Conservation (phyloP, 495 filamentous ascomycete species). For the Elasticomyces elasticus region DNA sequence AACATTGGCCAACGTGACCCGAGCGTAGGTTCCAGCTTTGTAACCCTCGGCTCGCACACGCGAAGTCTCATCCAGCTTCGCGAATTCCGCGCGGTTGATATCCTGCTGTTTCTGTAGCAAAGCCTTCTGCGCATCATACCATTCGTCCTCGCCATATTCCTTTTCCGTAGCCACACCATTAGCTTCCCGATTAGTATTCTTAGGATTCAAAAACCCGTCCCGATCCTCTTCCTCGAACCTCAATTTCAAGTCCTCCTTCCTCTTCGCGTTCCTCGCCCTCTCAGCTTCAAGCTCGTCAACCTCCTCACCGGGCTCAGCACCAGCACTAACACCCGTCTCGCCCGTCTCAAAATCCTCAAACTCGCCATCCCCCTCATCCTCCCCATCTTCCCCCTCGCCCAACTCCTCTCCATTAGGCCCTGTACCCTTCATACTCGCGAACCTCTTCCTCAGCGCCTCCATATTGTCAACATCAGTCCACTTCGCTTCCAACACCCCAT, state of each 20-base stretch:
- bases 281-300: slow-evolving; percentile 73
- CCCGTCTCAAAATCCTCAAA: slow-evolving; percentile 84
- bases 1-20: slow-evolving; percentile 76
- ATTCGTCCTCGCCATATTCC: slow-evolving; percentile 92
- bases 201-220: slow-evolving; percentile 83
- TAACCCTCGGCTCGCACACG: slow-evolving; percentile 77
- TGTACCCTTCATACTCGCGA: slow-evolving; percentile 51
- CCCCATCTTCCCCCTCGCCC: slow-evolving; percentile 36
- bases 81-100: slow-evolving; percentile 91
- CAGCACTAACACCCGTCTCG: slow-evolving; percentile 41
- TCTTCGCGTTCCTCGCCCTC: slow-evolving; percentile 77
- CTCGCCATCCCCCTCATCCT: slow-evolving; percentile 68
- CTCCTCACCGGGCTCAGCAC: slow-evolving; percentile 31
- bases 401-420: slow-evolving; percentile 19
- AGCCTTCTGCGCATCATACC: slow-evolving; percentile 96
- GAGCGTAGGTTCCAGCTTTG: slow-evolving; percentile 86
- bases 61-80: slow-evolving; percentile 67
- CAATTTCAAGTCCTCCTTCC: slow-evolving; percentile 87
- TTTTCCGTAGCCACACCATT: slow-evolving; percentile 47
- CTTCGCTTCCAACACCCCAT: slow-evolving; percentile 68
- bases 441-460: slow-evolving; percentile 60
- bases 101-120: slow-evolving; percentile 84
- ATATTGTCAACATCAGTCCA: slow-evolving; percentile 74
- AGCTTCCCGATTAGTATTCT: slow-evolving; percentile 55
- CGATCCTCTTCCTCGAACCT: slow-evolving; percentile 95